phyloP scores from a whole-genome alignment of 1,284 basidiomycete species.

The Pseudozyma sp. region DNA sequence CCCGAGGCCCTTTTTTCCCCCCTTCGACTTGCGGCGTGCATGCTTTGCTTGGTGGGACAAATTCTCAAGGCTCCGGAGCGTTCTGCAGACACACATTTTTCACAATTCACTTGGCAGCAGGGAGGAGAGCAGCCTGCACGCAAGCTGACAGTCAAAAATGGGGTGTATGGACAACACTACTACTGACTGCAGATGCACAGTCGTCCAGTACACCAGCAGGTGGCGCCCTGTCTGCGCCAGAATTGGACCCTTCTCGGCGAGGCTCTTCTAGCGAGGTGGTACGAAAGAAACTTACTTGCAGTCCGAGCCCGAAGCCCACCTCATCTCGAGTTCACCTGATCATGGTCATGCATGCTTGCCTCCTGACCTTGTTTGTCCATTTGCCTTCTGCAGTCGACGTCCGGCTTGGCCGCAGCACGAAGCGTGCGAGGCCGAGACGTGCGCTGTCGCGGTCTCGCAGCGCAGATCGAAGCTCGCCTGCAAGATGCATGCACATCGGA shows the following conservation, averaged over 20 bases:
- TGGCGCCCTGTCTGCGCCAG: too few relatives aligned
- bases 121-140: background rate
- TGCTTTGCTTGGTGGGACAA: too few relatives aligned
- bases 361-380: too few relatives aligned
- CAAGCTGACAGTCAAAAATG: background rate
- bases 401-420: too few relatives aligned
- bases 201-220: too few relatives aligned
- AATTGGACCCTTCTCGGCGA: slow-evolving; percentile 5
- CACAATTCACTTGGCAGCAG: background rate
- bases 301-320: slow-evolving; percentile 3
- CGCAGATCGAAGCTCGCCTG: too few relatives aligned
- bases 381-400: too few relatives aligned
- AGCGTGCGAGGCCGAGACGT: too few relatives aligned
- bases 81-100: background rate
- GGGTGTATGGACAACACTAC: background rate
- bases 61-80: background rate
- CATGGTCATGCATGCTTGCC: background rate
- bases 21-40: too few relatives aligned
- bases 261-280: background rate
- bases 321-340: background rate
- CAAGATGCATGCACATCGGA: too few relatives aligned
- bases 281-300: slow-evolving; percentile 5
- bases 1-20: background rate
- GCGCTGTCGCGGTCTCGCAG: too few relatives aligned
- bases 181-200: background rate